Evolutionary conservation across 2,329 filamentous ascomycete genomes (phyloP).

Genomic region (Colletotrichum aenigma): DNA sequence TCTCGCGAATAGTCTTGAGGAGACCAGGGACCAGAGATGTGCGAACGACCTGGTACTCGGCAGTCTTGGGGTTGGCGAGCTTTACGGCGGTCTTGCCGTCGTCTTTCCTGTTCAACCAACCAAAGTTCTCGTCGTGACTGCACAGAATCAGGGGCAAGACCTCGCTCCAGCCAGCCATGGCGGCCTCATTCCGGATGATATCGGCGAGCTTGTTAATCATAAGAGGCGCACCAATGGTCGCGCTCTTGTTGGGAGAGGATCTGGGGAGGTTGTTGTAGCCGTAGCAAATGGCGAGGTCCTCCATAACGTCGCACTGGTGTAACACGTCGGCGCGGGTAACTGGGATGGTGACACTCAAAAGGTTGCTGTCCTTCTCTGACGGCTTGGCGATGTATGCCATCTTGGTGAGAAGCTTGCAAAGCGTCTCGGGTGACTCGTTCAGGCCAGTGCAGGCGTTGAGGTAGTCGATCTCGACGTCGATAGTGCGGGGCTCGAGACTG

Average conservation of each 20-base stretch:
- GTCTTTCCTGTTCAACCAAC: conserved; percentile 88
- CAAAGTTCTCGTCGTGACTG: conserved; percentile 98
- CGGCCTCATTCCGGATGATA: conserved; percentile 86
- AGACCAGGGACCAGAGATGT: conserved; percentile 86
- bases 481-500: conserved; percentile 75
- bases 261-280: conserved; percentile 96
- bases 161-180: conserved; percentile 95
- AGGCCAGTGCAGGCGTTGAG: conserved; percentile 93
- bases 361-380: conserved; percentile 69
- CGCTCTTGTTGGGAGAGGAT: conserved; percentile 83
- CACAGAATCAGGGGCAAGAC: conserved; percentile 96
- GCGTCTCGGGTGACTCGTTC: conserved; percentile 71
- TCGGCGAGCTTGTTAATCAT: conserved; percentile 94
- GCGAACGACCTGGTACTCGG: conserved; percentile 91
- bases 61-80: conserved; percentile 90
- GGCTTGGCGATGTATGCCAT: conserved; percentile 89
- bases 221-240: conserved; percentile 84
- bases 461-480: conserved; percentile 87
- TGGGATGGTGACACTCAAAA: conserved; percentile 83
- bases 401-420: conserved; percentile 81
- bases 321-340: conserved; percentile 92
- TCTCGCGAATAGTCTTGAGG: conserved; percentile 92
- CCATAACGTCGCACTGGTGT: conserved; percentile 98
- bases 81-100: conserved; percentile 83
- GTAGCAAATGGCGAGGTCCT: conserved; percentile 95